phyloP scores from a whole-genome alignment of 148 eudicot species.

The Fallopia convolvulus region DNA sequence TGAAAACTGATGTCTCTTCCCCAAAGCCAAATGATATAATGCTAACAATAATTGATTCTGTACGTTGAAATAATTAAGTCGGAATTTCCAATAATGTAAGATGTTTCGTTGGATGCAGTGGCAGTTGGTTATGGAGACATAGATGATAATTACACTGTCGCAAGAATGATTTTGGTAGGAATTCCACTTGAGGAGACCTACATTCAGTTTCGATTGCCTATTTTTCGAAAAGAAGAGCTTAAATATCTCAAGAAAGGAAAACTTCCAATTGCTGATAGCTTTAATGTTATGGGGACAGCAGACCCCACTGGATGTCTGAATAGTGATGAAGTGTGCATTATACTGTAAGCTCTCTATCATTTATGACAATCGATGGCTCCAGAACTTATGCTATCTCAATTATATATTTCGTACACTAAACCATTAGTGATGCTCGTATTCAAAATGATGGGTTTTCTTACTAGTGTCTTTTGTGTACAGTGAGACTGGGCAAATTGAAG shows the following conservation, averaged over 20 bases:
- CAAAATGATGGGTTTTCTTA: too few relatives aligned
- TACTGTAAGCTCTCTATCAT: constrained; percentile 40
- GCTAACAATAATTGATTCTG: background rate
- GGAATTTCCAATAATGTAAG: background rate
- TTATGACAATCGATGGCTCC: too few relatives aligned
- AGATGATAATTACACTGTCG: constrained; percentile 31
- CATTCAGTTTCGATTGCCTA: constrained; percentile 39
- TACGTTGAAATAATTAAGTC: background rate
- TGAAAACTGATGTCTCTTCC: background rate
- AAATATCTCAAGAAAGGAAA: constrained; percentile 51
- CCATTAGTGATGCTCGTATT: background rate
- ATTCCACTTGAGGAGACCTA: constrained; percentile 74
- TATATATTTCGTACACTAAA: background rate
- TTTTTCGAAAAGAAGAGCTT: constrained; percentile 32
- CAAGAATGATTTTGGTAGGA: constrained; percentile 60
- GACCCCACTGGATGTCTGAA: constrained; percentile 68
- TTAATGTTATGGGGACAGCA: constrained; percentile 77
- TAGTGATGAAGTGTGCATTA: constrained; percentile 67
- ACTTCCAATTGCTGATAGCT: constrained; percentile 56
- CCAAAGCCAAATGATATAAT: background rate
- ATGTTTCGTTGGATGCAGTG: constrained; percentile 32
- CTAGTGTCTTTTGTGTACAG: constrained; percentile 2
- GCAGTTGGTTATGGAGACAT: constrained; percentile 40
- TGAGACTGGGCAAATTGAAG: constrained; percentile 11
- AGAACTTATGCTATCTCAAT: background rate